Evolutionary conservation across 306 rosid species (phyloP).

Genomic region (Trifolium repens): DNA sequence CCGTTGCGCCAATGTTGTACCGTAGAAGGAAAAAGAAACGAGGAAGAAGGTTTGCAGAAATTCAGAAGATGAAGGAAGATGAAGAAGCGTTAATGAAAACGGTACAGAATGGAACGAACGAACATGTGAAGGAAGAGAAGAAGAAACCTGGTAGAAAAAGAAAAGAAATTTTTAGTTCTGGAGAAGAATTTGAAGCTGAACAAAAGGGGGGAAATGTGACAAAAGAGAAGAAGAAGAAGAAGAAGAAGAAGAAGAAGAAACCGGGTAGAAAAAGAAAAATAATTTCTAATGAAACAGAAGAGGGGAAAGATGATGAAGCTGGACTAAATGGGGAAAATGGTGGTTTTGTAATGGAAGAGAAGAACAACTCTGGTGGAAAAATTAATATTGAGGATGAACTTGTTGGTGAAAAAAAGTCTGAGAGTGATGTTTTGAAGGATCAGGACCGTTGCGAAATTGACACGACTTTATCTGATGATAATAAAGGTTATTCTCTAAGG

Average conservation of each 20-base stretch:
- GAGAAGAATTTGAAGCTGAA: neutral
- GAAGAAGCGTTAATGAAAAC: neutral
- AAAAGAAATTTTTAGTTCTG: neutral
- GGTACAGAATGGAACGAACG: neutral
- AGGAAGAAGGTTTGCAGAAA: neutral
- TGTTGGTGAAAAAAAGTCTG: neutral
- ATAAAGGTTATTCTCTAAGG: neutral
- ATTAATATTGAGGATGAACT: neutral
- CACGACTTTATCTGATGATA: neutral
- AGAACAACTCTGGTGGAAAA: neutral
- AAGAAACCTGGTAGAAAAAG: constrained; percentile 7
- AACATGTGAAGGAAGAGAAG: neutral
- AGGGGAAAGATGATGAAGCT: neutral
- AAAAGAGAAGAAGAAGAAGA: no score
- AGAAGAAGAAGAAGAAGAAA: no score
- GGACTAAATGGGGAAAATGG: neutral
- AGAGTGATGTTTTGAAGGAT: neutral
- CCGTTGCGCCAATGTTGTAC: neutral
- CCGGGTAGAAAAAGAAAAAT: neutral
- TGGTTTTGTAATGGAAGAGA: neutral
- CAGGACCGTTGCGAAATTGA: neutral
- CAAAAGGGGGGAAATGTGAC: neutral
- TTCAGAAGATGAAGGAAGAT: neutral
- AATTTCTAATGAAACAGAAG: neutral
- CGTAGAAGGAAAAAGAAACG: constrained; percentile 21